Percentiles rank a stretch among this genome's conserved stretches.
phyloP scores from a whole-genome alignment of 2,329 filamentous ascomycete genomes.

The Blastomyces emzantsi region DNA sequence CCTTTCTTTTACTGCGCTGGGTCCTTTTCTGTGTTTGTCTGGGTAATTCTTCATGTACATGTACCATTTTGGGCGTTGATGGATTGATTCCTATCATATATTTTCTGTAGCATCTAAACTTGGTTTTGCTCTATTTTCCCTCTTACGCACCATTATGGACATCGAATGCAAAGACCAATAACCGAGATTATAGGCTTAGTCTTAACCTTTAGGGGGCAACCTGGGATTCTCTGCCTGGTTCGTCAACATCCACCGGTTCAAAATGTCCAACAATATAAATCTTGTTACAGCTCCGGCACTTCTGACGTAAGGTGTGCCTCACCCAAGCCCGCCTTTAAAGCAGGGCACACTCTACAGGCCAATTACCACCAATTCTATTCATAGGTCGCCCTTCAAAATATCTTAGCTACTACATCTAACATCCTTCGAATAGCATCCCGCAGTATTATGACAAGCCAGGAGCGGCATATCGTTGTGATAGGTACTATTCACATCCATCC shows the following conservation, averaged over 20 bases:
- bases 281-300: background rate
- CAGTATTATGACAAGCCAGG: slow-evolving; percentile 18
- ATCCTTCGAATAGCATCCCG: background rate
- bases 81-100: background rate
- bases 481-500: slow-evolving; percentile 21
- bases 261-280: background rate
- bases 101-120: background rate
- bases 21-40: background rate
- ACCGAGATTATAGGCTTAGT: background rate
- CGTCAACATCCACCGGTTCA: background rate
- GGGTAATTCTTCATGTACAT: background rate
- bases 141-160: background rate
- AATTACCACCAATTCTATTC: background rate
- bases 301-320: background rate
- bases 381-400: background rate
- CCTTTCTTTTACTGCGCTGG: background rate
- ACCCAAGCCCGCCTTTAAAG: background rate
- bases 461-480: slow-evolving; percentile 34
- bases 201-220: background rate
- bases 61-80: slow-evolving; percentile 1
- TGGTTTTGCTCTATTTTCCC: background rate
- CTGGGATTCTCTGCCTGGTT: background rate
- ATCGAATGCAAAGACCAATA: background rate
- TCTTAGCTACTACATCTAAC: background rate
- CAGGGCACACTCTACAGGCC: background rate